Conservation (phyloP, 805 yeast species). For the Starmerella asiatica region DNA sequence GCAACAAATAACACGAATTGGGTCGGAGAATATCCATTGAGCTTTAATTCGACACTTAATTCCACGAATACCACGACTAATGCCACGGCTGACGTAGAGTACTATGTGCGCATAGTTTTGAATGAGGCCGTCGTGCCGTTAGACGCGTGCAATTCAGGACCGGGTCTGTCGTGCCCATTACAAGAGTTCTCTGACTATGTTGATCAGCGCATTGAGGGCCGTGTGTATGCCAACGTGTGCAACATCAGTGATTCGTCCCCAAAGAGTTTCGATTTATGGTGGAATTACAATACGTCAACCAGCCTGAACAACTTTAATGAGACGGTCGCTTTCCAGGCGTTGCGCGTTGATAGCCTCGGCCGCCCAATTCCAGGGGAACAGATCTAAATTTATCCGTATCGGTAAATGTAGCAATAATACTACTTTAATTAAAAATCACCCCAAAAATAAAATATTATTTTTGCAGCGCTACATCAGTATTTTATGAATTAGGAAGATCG, state of each 20-base stretch:
- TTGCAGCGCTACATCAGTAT: no score
- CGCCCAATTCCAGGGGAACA: conserved; percentile 3
- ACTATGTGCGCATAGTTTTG: conserved; percentile 36
- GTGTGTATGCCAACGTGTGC: conserved; percentile 12
- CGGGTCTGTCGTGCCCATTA: conserved; percentile 36
- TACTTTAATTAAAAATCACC: no score
- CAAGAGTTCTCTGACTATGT: conserved; percentile 19
- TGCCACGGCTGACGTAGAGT: conserved; percentile 16
- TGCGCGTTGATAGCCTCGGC: not conserved
- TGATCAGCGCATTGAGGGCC: conserved; percentile 7
- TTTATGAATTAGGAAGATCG: no score
- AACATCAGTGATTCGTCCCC: conserved; percentile 16
- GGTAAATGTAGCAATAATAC: no score
- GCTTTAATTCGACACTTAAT: conserved; percentile 14
- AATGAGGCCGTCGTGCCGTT: conserved; percentile 45
- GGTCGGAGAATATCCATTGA: conserved; percentile 12
- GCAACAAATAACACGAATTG: conserved; percentile 3
- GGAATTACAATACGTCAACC: conserved; percentile 22
- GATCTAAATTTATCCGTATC: no score
- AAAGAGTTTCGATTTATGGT: conserved; percentile 18
- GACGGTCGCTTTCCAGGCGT: conserved; percentile 7
- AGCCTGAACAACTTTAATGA: conserved; percentile 6
- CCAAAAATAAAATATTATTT: no score
- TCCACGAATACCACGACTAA: conserved; percentile 12
- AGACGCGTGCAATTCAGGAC: conserved; percentile 37